A percentile compares a stretch with the other conserved stretches of the same genome.
phyloP scores from a whole-genome alignment of 305 asterid genomes.

The Fraxinus xanthoxyloides region DNA sequence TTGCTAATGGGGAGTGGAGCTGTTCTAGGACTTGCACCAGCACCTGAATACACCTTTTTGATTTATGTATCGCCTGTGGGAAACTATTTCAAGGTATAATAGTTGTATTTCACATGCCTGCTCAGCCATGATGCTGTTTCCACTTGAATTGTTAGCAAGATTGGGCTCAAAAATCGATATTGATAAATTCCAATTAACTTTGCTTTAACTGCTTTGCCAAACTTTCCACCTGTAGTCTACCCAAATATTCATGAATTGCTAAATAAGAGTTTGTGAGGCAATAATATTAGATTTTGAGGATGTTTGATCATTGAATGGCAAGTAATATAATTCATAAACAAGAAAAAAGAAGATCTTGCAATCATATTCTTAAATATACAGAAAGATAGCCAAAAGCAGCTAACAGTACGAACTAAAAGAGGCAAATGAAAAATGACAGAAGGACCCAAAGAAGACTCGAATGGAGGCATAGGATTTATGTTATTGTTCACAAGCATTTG shows the following conservation, averaged over 20 bases:
- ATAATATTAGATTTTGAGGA: background rate
- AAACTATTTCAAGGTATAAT: constrained; percentile 83
- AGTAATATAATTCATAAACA: background rate
- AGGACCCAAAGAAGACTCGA: background rate
- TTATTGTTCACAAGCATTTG: background rate
- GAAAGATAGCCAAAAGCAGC: background rate
- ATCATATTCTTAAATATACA: background rate
- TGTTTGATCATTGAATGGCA: background rate
- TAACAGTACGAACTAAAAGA: background rate
- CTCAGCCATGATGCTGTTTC: background rate
- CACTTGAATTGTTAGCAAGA: background rate
- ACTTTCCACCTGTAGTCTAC: background rate
- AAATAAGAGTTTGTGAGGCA: background rate
- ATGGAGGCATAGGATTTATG: background rate
- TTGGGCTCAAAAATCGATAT: background rate
- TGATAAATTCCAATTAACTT: background rate
- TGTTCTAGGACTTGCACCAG: constrained; percentile 95
- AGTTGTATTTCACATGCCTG: background rate
- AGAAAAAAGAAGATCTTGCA: background rate
- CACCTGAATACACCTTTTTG: constrained; percentile 93
- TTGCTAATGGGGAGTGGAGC: constrained; percentile 99
- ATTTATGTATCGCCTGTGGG: constrained; percentile 95
- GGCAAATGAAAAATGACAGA: background rate
- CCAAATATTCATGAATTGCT: background rate
- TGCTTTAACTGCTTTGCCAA: background rate